Evolutionary conservation across 2,329 filamentous ascomycete species (phyloP).

Genomic region (Mycocentrospora acerina): DNA sequence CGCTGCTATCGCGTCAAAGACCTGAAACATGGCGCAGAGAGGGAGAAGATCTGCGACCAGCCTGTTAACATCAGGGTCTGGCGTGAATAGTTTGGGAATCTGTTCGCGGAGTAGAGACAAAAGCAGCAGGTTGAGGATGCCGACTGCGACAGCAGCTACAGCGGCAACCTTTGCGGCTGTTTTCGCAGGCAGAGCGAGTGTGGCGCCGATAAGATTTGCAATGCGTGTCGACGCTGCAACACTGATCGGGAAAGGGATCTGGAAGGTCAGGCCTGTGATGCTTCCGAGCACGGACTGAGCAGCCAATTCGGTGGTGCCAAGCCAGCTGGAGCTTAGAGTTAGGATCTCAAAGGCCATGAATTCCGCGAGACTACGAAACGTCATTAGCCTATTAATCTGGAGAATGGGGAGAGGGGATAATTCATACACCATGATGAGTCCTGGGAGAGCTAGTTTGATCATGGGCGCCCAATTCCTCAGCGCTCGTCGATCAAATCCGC

Average conservation of each 20-base stretch:
- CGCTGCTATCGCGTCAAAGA: slow-evolving; percentile 79
- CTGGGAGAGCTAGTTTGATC: slow-evolving; percentile 84
- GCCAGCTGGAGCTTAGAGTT: slow-evolving; percentile 77
- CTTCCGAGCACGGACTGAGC: slow-evolving; percentile 85
- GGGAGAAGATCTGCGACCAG: slow-evolving; percentile 71
- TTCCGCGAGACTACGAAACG: slow-evolving; percentile 58
- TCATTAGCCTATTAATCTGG: too few species aligned
- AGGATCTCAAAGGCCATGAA: slow-evolving; percentile 91
- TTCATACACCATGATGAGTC: slow-evolving; percentile 78
- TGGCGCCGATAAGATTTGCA: slow-evolving; percentile 88
- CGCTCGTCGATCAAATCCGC: slow-evolving; percentile 70
- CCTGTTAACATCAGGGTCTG: slow-evolving; percentile 63
- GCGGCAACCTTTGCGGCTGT: slow-evolving; percentile 78
- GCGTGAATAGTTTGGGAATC: slow-evolving; percentile 76
- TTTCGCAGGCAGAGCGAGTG: slow-evolving; percentile 76
- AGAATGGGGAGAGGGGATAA: too few species aligned
- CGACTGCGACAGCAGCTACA: slow-evolving; percentile 67
- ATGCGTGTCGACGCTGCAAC: slow-evolving; percentile 87
- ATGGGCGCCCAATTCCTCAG: slow-evolving; percentile 78
- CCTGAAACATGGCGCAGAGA: slow-evolving; percentile 82
- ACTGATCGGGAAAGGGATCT: slow-evolving; percentile 87
- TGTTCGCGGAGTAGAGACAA: slow-evolving; percentile 68
- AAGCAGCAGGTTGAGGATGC: slow-evolving; percentile 73
- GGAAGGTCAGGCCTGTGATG: slow-evolving; percentile 77
- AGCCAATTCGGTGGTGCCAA: slow-evolving; percentile 77